These are phyloP conservation scores for Hyparrhenia diplandra DNA, from an alignment of 176 grass and related monocot species.

Conservation along the genomic window DNA sequence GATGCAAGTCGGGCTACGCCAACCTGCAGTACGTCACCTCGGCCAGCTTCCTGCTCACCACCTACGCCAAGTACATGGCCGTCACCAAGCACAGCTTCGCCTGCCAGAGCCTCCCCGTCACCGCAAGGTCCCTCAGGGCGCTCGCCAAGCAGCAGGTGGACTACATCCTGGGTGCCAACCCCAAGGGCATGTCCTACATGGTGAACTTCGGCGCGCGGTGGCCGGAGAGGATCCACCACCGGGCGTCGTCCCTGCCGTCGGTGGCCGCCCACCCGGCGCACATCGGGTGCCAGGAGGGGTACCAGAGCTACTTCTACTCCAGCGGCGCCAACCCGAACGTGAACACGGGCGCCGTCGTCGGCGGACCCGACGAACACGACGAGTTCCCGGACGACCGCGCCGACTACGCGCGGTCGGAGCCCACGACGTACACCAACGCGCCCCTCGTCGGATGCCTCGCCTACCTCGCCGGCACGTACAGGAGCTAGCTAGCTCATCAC, in stretches of 20 bases:
- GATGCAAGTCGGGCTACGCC: slow-evolving; percentile 41
- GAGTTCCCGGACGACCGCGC: slow-evolving; percentile 52
- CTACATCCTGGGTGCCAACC: slow-evolving; percentile 72
- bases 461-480: slow-evolving; percentile 52
- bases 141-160: slow-evolving; percentile 80
- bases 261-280: slow-evolving; percentile 37
- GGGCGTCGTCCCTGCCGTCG: slow-evolving; percentile 67
- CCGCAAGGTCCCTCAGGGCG: slow-evolving; percentile 20
- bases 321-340: slow-evolving; percentile 64
- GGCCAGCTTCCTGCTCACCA: slow-evolving; percentile 71
- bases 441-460: slow-evolving; percentile 80
- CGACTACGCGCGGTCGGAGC: slow-evolving; percentile 59
- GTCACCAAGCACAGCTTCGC: slow-evolving; percentile 41
- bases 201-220: slow-evolving; percentile 50
- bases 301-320: slow-evolving; percentile 38
- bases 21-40: slow-evolving; percentile 86
- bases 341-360: slow-evolving; percentile 63
- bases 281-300: slow-evolving; percentile 79
- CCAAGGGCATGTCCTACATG: slow-evolving; percentile 71
- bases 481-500: neutral
- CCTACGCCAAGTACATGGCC: slow-evolving; percentile 81
- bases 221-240: slow-evolving; percentile 66
- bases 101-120: slow-evolving; percentile 48
- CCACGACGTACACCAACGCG: slow-evolving; percentile 73
- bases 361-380: slow-evolving; percentile 64